Base-by-base conservation (phyloP, 495 filamentous ascomycete species). In the Aspergillus bertholletiae region DNA sequence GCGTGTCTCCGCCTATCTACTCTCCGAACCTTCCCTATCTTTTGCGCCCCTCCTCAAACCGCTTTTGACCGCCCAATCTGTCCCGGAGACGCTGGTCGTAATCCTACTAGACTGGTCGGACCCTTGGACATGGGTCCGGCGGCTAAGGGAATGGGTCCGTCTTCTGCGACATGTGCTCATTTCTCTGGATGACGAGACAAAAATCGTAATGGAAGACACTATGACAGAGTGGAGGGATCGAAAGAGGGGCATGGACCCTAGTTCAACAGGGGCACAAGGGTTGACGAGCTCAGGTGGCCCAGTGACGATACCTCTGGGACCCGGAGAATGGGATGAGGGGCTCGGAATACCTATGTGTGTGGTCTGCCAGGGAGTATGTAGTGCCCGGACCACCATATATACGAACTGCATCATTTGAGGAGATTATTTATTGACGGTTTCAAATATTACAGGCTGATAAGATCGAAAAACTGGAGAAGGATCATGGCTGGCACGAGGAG, bases 291-390 rank as follows among this genome's bases (percentile, higher is more conserved):
- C 73, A 17, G 71, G 71, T 17, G 68, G 73, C 5, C 64, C 69
- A 24, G 82, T 90, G 28, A 81, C 84, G 46, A 77, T 96, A 58
- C 90, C 91, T 0, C 62, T 95, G 26, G 92, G 93, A 8, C 88
- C 88, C 7, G 93, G 93, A 24, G 93, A 97, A 74, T 97, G 92
- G 88, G 91, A 96, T 60, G 92, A 96, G 65, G 88, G 83, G 2
- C 75, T 97, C 12, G 93, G 93, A 5, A 72, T 97, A 40, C 93
- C 93, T 0, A 75, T 97, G 53, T 96, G 90, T 71, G 87, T 96
- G 28, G 90, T 97, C 28, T 96, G 92, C 63, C 92, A 97, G 62
- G 92, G 92, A 74, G 90, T 95, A 76, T 63, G 85, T 73, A 21
- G 7, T 50, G 34, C 23, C 13, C 27, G 12, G 43, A 9, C 53